Conservation (phyloP, 2,329 filamentous ascomycete species). For the Aureobasidium vineae region DNA sequence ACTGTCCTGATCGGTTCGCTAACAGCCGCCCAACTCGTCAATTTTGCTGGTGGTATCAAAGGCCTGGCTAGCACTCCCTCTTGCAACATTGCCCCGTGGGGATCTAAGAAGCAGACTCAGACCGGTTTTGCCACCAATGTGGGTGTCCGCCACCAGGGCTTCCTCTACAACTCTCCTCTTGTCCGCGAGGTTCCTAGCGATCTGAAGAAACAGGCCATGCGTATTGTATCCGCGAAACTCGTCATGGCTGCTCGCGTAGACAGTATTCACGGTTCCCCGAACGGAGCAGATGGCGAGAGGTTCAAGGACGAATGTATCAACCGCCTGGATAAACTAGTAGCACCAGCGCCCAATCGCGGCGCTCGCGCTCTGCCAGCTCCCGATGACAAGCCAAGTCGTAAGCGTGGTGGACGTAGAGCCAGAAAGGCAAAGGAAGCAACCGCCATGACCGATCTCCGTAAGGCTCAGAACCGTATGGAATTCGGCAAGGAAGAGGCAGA, state of each 20-base stretch:
- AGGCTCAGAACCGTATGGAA: constrained; percentile 92
- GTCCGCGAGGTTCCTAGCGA: constrained; percentile 82
- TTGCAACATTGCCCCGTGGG: constrained; percentile 87
- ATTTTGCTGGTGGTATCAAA: constrained; percentile 83
- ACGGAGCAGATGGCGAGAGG: constrained; percentile 79
- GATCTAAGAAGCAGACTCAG: constrained; percentile 80
- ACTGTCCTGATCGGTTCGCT: constrained; percentile 87
- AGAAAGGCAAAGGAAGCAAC: constrained; percentile 95
- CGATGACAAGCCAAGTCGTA: constrained; percentile 91
- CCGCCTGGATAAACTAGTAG: constrained; percentile 86
- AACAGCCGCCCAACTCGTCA: constrained; percentile 94
- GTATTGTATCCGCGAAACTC: constrained; percentile 90
- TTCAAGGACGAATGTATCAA: constrained; percentile 80
- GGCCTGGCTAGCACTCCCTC: constrained; percentile 89
- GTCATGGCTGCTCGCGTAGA: constrained; percentile 92
- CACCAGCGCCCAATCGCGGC: constrained; percentile 86
- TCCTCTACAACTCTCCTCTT: constrained; percentile 86
- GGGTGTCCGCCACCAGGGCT: constrained; percentile 86
- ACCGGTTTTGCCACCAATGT: constrained; percentile 90
- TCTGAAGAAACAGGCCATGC: constrained; percentile 88
- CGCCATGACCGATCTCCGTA: constrained; percentile 93
- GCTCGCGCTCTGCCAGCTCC: constrained; percentile 83
- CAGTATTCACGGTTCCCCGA: constrained; percentile 73
- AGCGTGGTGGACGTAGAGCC: constrained; percentile 85
- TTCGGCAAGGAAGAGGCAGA: constrained; percentile 96